These are phyloP conservation scores for Mercurialis annua DNA, from an alignment of 345 rosid species.

Conservation along the genomic window DNA sequence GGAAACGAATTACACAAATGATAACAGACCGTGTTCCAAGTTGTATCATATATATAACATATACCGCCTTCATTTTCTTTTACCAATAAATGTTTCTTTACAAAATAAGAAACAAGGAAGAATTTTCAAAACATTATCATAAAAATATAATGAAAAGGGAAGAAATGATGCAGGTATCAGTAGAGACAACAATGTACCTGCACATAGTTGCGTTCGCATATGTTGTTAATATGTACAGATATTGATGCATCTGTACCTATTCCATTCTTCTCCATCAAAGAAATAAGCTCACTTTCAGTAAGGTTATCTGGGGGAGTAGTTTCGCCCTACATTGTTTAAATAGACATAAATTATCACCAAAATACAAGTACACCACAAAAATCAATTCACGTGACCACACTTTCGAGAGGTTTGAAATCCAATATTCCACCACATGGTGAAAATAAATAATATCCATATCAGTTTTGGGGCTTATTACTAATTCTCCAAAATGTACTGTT, in stretches of 20 bases:
- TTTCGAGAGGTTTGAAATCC: too few species aligned
- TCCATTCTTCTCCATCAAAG: conserved; percentile 93
- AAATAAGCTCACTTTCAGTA: conserved; percentile 92
- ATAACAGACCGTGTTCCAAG: neutral
- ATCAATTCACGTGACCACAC: too few species aligned
- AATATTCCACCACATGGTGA: too few species aligned
- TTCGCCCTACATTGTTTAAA: conserved; percentile 51
- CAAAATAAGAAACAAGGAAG: neutral
- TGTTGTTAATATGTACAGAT: conserved; percentile 88
- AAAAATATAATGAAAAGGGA: neutral
- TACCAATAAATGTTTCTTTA: neutral
- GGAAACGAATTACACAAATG: neutral
- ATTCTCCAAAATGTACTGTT: too few species aligned
- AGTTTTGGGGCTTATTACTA: too few species aligned
- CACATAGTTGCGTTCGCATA: conserved; percentile 93
- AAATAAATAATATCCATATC: too few species aligned
- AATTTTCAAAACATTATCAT: too few species aligned
- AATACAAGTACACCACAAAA: conserved; percentile 3
- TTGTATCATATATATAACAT: neutral
- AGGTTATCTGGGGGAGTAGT: conserved; percentile 85
- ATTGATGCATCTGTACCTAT: conserved; percentile 99
- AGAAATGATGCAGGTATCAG: neutral
- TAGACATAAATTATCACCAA: conserved; percentile 13
- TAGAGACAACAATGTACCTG: conserved; percentile 43
- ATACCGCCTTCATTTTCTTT: neutral